Conservation (phyloP, 306 rosid species). For the Glycine latifolia region DNA sequence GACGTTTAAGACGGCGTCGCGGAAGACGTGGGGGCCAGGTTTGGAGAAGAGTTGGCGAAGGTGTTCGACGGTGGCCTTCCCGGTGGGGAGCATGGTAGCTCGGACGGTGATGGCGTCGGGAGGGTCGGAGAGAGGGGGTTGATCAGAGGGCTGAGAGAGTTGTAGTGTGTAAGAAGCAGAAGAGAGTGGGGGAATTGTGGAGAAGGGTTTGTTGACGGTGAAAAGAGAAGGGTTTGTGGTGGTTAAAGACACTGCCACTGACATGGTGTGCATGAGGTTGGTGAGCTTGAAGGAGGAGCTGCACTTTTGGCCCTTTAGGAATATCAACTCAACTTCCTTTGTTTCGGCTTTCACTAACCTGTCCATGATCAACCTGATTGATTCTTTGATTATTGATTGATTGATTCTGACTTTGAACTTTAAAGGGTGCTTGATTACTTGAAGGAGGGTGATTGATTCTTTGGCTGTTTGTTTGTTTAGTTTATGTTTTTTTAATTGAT, state of each 20-base stretch:
- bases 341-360: conserved; percentile 83
- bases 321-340: conserved; percentile 67
- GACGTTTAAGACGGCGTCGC: conserved; percentile 71
- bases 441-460: conserved; percentile 4
- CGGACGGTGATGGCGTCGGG: conserved; percentile 17
- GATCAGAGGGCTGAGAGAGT: conserved; percentile 47
- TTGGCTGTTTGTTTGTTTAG: background rate
- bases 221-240: conserved; percentile 61
- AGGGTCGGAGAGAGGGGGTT: conserved; percentile 63
- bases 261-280: conserved; percentile 95
- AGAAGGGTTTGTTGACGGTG: conserved; percentile 53
- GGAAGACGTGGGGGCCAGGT: conserved; percentile 80
- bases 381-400: too few relatives aligned
- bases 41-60: conserved; percentile 70
- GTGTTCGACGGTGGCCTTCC: conserved; percentile 41
- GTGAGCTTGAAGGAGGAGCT: conserved; percentile 65
- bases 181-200: conserved; percentile 79
- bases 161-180: conserved; percentile 59
- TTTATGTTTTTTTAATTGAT: conserved; percentile 26
- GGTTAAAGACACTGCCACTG: conserved; percentile 86
- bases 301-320: conserved; percentile 68
- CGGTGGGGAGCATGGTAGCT: conserved; percentile 39
- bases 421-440: conserved; percentile 10
- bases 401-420: conserved; percentile 17
- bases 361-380: conserved; percentile 60